Evolutionary conservation across 768 basidiomycete genomes (phyloP), one percentile per base, ranked within the genome.

Genomic region (Cyathus striatus): DNA sequence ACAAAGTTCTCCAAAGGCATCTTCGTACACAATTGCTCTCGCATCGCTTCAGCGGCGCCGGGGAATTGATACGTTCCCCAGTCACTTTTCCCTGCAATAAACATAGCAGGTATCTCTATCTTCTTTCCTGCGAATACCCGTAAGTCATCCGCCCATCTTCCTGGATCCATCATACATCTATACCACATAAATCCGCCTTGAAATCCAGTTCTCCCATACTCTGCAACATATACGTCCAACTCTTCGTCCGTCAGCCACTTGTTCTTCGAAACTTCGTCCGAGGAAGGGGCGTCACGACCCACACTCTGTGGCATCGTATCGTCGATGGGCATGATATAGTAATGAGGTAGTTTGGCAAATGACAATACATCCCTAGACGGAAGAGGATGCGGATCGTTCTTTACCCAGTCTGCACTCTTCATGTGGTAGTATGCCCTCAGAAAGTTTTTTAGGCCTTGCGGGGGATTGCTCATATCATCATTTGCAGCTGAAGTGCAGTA

Each of bases 111-210:
- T 3, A 79, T 63, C 23, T 65, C 59, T 6, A 81, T 68, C 41
- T 53, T 63, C 56, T 65, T 74, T 38, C 66, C 70, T 13, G 65
- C 49, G 43, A 81, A 78, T 22, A 71, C 57, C 20, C 58, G 51
- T 30, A 78, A 54, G 17, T 80, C 75, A 0, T 60, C 60, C 17
- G 57, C 51, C 58, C 60, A 65, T 18, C 53, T 54, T 4, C 53
- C 42, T 2, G 55, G 48, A 21, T 71, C 68, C 0, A 63, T 66
- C 39, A 54, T 49, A 44, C 64, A 61, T 21, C 80, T 70, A 51
- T 83, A 83, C 45, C 69, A 60, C 49, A 83, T 79, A 41, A 83
- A 56, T 21, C 76, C 79, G n/a, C 79, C 80, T 52, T 81, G 80
- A 45, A 83, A 83, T 1, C 82, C 79, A 1, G 75, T 78, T 32